phyloP scores from a whole-genome alignment of 2,329 filamentous ascomycete genomes.

The Bipolaris bicolor region DNA sequence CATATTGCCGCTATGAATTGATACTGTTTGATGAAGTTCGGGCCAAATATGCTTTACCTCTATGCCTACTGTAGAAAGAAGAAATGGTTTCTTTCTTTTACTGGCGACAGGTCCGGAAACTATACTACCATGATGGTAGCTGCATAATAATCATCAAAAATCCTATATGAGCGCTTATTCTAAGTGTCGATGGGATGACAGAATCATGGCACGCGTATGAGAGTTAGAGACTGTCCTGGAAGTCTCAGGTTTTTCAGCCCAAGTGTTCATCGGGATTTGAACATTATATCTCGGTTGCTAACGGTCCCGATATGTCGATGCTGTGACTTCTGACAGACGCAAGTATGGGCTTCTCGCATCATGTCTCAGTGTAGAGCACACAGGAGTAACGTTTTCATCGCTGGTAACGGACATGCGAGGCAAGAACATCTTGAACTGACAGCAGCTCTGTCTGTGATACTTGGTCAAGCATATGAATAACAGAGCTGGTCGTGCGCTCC shows the following conservation, averaged over 20 bases:
- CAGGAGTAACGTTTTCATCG: no score
- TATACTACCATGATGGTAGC: not conserved
- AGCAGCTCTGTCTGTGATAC: not conserved
- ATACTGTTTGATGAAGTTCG: no score
- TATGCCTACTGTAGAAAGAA: not conserved
- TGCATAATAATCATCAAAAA: not conserved
- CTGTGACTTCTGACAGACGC: not conserved
- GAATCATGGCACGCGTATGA: not conserved
- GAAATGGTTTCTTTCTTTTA: not conserved
- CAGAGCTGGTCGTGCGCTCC: not conserved
- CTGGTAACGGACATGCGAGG: not conserved
- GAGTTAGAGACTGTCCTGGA: not conserved
- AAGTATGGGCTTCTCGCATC: not conserved
- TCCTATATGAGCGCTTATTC: not conserved
- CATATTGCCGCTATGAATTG: no score
- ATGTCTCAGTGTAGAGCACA: not conserved
- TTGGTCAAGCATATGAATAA: not conserved
- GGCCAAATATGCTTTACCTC: not conserved
- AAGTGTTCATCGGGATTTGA: not conserved
- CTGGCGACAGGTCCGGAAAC: not conserved
- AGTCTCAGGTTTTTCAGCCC: not conserved
- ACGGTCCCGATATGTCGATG: not conserved
- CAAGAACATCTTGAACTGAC: not conserved
- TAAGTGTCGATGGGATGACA: not conserved
- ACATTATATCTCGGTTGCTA: not conserved